A percentile compares a stretch with the other conserved stretches of the same genome.
Evolutionary conservation across 2,329 filamentous ascomycete species (phyloP).

Genomic region (Colletotrichum orchidophilum): DNA sequence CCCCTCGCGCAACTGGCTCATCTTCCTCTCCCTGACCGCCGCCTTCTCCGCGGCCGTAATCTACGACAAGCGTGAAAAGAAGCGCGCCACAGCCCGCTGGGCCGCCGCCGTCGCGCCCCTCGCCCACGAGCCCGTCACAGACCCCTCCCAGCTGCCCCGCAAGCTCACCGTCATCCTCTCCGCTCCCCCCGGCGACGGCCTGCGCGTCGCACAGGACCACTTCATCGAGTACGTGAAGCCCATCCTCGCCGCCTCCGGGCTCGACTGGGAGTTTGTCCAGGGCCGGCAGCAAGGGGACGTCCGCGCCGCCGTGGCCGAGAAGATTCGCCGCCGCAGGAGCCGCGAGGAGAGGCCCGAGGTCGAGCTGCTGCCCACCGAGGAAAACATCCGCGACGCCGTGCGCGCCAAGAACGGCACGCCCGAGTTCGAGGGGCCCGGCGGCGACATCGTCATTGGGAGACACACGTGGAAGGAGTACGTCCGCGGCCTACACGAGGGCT

Average conservation of each 20-base stretch:
- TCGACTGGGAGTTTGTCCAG: conserved; percentile 97
- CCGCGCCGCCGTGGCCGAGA: conserved; percentile 85
- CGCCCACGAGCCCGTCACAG: conserved; percentile 76
- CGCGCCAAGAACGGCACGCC: conserved; percentile 73
- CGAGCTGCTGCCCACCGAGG: conserved; percentile 60
- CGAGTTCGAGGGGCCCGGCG: conserved; percentile 77
- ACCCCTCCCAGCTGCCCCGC: conserved; percentile 77
- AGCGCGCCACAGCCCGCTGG: conserved; percentile 86
- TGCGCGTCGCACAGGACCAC: conserved; percentile 89
- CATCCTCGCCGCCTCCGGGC: conserved; percentile 84
- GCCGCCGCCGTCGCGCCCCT: conserved; percentile 85
- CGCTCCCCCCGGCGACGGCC: conserved; percentile 85
- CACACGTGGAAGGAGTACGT: conserved; percentile 99
- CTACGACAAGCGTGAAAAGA: conserved; percentile 94
- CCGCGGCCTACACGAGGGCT: conserved; percentile 92
- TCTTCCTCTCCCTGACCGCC: conserved; percentile 85
- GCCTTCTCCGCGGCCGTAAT: conserved; percentile 83
- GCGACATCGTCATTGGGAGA: conserved; percentile 88
- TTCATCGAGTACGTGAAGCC: conserved; percentile 97
- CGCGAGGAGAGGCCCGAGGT: conserved; percentile 63
- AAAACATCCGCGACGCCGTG: conserved; percentile 69
- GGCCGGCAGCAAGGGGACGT: conserved; percentile 94
- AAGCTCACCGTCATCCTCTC: conserved; percentile 88
- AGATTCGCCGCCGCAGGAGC: conserved; percentile 77
- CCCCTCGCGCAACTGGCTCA: conserved; percentile 97